Evolutionary conservation across 2,329 filamentous ascomycete species (phyloP).

Genomic region (Penicillium sp.): DNA sequence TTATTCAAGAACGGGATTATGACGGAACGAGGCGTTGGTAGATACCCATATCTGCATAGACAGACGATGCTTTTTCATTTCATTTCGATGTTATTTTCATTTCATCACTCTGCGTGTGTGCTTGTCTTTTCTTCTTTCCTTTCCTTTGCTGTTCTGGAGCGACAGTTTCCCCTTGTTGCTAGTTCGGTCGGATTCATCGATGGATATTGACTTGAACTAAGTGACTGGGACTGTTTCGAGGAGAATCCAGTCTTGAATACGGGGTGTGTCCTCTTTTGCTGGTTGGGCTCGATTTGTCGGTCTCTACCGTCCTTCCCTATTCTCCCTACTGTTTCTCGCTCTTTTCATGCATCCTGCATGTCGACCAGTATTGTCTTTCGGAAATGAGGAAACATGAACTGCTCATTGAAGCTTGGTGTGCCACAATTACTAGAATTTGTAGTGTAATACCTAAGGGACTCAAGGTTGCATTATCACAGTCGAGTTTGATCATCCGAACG

Average conservation of each 20-base stretch:
- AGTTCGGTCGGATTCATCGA: not conserved
- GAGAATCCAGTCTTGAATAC: conserved; percentile 23
- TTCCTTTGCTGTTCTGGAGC: conserved; percentile 19
- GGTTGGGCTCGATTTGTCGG: conserved; percentile 12
- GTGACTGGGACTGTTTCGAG: conserved; percentile 8
- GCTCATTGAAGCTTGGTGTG: not conserved
- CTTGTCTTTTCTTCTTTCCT: conserved; percentile 24
- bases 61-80: conserved; percentile 34
- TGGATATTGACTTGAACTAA: not conserved
- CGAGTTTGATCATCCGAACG: not conserved
- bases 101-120: conserved; percentile 23
- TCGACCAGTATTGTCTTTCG: conserved; percentile 22
- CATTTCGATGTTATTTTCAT: conserved; percentile 22
- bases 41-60: conserved; percentile 50
- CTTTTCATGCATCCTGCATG: conserved; percentile 24
- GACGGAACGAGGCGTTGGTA: conserved; percentile 52
- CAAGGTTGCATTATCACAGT: not conserved
- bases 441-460: not conserved
- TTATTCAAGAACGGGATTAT: conserved; percentile 42
- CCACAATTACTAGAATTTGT: not conserved
- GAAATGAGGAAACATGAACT: conserved; percentile 23
- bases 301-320: conserved; percentile 11
- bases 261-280: conserved; percentile 17
- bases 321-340: conserved; percentile 19
- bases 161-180: conserved; percentile 10